Percentiles rank a stretch among this genome's conserved stretches.
These are phyloP conservation scores for Cercophora sp. DNA, from an alignment of 495 filamentous ascomycete genomes.

Conservation along the genomic window DNA sequence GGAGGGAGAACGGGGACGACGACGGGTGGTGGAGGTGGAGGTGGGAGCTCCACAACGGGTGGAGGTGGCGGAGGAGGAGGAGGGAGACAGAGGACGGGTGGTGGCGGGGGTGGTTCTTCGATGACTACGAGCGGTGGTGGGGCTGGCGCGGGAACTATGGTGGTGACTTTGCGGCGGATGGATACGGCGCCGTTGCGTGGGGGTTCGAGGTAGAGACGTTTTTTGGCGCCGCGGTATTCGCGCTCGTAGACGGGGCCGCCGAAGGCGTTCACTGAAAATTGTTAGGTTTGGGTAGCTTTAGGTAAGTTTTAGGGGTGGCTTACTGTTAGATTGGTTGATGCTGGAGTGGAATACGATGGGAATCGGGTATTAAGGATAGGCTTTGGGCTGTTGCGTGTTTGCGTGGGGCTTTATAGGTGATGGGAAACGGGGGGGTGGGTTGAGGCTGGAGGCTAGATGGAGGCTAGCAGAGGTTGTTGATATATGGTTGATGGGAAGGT, in stretches of 20 bases:
- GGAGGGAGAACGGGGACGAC: conserved; percentile 5
- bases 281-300: background rate
- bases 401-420: no score
- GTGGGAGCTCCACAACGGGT: conserved; percentile 20
- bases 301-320: background rate
- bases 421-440: no score
- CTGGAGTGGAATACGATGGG: no score
- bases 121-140: conserved; percentile 28
- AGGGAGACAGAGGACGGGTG: conserved; percentile 15
- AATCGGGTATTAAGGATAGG: no score
- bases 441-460: no score
- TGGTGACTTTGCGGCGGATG: conserved; percentile 39
- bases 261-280: background rate
- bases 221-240: conserved; percentile 27
- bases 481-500: no score
- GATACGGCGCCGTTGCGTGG: conserved; percentile 33
- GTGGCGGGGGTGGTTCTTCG: conserved; percentile 26
- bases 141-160: conserved; percentile 36
- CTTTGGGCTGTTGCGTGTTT: no score
- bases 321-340: conserved; percentile 4
- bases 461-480: no score
- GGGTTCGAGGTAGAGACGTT: conserved; percentile 45
- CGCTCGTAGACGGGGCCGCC: conserved; percentile 9
- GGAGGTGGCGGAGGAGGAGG: conserved; percentile 19
- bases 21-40: conserved; percentile 24